A percentile compares a stretch with the other conserved stretches of the same genome.
Evolutionary conservation across 1,284 basidiomycete species (phyloP).

Genomic region (Irpex lacteus): DNA sequence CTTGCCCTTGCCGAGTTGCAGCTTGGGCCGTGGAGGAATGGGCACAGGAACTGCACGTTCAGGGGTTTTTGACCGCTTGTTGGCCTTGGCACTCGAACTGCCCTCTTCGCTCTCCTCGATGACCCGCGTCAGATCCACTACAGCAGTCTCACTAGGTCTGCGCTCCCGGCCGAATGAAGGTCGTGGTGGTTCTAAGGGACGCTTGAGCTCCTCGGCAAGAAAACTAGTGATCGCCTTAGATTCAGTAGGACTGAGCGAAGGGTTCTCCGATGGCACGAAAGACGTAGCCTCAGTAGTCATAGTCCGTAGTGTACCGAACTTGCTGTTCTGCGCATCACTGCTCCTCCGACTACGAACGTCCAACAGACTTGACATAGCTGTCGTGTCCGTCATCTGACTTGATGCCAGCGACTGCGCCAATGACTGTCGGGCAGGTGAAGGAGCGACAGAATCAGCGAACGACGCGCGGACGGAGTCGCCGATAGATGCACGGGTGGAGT

Average conservation of each 20-base stretch:
- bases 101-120: constrained; percentile 70
- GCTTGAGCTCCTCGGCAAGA: constrained; percentile 44
- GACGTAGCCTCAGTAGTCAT: constrained; percentile 76
- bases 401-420: constrained; percentile 37
- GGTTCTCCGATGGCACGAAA: constrained; percentile 45
- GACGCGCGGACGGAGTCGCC: constrained; percentile 39
- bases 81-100: constrained; percentile 36
- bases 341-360: constrained; percentile 45
- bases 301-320: constrained; percentile 76
- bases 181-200: constrained; percentile 29
- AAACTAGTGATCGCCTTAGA: constrained; percentile 48
- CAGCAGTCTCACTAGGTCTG: constrained; percentile 56
- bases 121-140: constrained; percentile 62
- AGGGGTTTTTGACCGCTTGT: constrained; percentile 21
- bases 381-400: constrained; percentile 53
- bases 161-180: constrained; percentile 42
- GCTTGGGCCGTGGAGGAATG: constrained; percentile 18
- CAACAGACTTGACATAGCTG: constrained; percentile 62
- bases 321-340: constrained; percentile 41
- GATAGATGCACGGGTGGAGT: constrained; percentile 33
- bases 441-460: constrained; percentile 23
- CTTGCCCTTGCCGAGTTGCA: constrained; percentile 69
- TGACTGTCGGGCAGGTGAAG: constrained; percentile 28
- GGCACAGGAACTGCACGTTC: constrained; percentile 7
- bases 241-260: constrained; percentile 62